Percentiles rank a stretch among this genome's conserved stretches.
Conservation (phyloP, 176 grass and related monocot genomes). For the Dactylis glomerata region DNA sequence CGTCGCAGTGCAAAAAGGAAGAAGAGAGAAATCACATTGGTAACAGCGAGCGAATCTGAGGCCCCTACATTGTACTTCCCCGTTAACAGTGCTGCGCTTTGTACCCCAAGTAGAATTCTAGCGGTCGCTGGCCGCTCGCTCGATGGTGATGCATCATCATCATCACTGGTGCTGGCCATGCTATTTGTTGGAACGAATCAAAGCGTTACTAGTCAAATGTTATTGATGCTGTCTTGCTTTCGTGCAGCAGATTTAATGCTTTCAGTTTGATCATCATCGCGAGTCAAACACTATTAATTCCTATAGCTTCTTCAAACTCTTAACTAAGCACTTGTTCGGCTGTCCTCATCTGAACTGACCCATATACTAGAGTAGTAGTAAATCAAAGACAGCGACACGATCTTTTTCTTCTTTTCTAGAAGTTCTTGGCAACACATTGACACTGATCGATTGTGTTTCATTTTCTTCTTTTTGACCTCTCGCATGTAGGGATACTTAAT, state of each 20-base stretch:
- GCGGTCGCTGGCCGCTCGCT: neutral
- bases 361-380: neutral
- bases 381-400: neutral
- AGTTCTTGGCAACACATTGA: slow-evolving; percentile 7
- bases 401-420: neutral
- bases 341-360: neutral
- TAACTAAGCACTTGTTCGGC: neutral
- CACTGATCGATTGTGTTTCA: neutral
- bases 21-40: neutral
- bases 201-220: no score
- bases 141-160: neutral
- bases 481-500: neutral
- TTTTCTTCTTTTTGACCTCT: neutral
- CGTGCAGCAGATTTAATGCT: neutral
- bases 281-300: neutral
- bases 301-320: neutral
- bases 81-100: neutral
- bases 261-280: neutral
- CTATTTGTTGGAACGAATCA: no score
- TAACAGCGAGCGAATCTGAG: neutral
- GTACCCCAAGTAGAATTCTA: neutral
- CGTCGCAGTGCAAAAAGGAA: neutral
- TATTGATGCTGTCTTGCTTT: neutral
- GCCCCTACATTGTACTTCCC: slow-evolving; percentile 13
- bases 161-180: no score